Percentiles rank a stretch among this genome's conserved stretches.
These are phyloP conservation scores for Sinapis alba DNA, from an alignment of 441 rosid species.

Conservation along the genomic window DNA sequence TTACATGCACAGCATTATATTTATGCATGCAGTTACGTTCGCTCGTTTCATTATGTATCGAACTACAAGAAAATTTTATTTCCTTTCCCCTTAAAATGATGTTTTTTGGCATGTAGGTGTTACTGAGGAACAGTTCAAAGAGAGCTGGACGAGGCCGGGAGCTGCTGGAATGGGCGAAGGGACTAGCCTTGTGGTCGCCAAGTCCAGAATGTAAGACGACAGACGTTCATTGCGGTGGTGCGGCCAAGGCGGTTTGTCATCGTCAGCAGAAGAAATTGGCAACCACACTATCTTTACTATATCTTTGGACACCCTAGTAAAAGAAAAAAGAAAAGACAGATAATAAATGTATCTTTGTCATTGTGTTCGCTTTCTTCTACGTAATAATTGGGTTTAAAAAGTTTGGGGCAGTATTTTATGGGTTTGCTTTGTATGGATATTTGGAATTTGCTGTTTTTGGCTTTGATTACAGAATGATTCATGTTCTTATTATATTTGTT, in stretches of 20 bases:
- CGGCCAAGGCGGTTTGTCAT: constrained; percentile 15
- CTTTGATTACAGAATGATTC: constrained; percentile 7
- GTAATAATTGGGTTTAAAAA: constrained; percentile 20
- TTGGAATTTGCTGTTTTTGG: constrained; percentile 19
- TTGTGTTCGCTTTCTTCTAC: constrained; percentile 11
- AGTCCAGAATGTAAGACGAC: constrained; percentile 67
- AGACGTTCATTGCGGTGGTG: background rate
- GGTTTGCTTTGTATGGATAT: constrained; percentile 29
- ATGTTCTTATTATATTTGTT: constrained; percentile 1
- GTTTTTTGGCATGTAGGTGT: constrained; percentile 54
- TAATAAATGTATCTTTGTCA: constrained; percentile 25
- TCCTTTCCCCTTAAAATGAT: background rate
- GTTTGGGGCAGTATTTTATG: constrained; percentile 31
- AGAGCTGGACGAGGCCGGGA: constrained; percentile 80
- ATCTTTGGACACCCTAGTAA: constrained; percentile 14
- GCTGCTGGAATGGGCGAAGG: constrained; percentile 51
- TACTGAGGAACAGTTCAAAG: constrained; percentile 96
- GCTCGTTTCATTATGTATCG: background rate
- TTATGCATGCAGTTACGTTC: background rate
- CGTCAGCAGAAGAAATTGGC: constrained; percentile 18
- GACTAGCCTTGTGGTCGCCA: constrained; percentile 66
- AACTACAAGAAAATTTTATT: no score
- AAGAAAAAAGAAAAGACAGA: constrained; percentile 4
- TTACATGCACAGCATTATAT: background rate
- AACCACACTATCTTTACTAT: constrained; percentile 29